A percentile compares a stretch with the other conserved stretches of the same genome.
phyloP scores from a whole-genome alignment of 2,329 filamentous ascomycete species.

The Aspergillus proliferans region DNA sequence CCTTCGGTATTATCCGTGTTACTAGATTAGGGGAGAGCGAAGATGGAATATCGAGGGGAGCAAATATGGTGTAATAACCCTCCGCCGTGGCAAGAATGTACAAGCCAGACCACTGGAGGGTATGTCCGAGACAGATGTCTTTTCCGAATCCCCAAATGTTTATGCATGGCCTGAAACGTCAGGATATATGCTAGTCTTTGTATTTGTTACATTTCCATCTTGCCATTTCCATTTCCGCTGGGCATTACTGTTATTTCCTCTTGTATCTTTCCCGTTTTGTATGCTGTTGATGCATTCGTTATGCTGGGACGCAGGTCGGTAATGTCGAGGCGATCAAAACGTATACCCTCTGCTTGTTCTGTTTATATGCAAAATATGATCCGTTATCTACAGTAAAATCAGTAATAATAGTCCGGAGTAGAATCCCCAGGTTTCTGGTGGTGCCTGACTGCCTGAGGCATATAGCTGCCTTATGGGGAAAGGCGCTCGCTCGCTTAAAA shows the following conservation, averaged over 20 bases:
- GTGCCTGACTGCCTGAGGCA: not conserved
- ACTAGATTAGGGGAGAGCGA: not conserved
- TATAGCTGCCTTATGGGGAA: slow-evolving; percentile 26
- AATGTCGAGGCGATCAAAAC: not conserved
- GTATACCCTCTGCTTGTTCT: not conserved
- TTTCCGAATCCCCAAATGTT: slow-evolving; percentile 6
- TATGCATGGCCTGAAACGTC: slow-evolving; percentile 28
- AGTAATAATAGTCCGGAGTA: not conserved
- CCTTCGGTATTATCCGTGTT: not conserved
- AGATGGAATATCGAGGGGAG: not conserved
- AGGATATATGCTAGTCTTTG: slow-evolving; percentile 6
- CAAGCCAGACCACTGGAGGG: not conserved
- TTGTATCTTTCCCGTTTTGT: slow-evolving; percentile 4
- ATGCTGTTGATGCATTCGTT: slow-evolving; percentile 9
- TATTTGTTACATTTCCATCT: not conserved
- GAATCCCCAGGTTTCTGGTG: too few species aligned
- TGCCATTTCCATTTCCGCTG: not conserved
- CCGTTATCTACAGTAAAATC: not conserved
- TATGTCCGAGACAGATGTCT: slow-evolving; percentile 3
- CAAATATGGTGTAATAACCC: not conserved
- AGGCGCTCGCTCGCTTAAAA: slow-evolving; percentile 41
- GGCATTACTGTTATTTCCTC: slow-evolving; percentile 8
- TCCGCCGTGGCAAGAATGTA: not conserved
- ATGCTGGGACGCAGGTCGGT: slow-evolving; percentile 16
- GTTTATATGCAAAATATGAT: not conserved